phyloP scores from a whole-genome alignment of 768 basidiomycete species.

The Tephrocybe sp. region DNA sequence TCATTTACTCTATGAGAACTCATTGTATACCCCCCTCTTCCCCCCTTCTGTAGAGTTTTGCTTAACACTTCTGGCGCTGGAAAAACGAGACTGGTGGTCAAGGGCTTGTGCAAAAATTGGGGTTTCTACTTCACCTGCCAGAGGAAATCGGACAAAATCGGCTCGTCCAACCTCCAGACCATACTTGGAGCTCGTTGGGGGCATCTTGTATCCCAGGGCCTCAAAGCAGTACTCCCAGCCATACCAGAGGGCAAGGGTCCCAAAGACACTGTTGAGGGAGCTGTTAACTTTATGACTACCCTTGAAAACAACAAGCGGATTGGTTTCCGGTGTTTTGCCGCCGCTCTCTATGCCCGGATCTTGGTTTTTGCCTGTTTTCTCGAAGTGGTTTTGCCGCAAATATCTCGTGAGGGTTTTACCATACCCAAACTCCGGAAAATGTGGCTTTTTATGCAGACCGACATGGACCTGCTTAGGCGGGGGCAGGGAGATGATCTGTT shows the following conservation, averaged over 20 bases:
- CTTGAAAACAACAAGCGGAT: not conserved
- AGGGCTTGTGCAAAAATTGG: not conserved
- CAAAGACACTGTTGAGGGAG: not conserved
- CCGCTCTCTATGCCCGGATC: not conserved
- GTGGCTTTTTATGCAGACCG: slow-evolving; percentile 3
- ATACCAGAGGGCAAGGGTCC: not conserved
- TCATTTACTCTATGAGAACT: no score
- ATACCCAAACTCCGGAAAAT: not conserved
- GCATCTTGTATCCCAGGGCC: no score
- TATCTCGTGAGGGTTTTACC: not conserved
- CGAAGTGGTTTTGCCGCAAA: not conserved
- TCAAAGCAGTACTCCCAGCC: no score
- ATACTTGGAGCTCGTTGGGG: not conserved
- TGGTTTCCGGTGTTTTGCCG: not conserved
- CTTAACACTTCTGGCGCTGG: not conserved
- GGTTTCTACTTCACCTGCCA: not conserved
- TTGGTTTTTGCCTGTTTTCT: not conserved
- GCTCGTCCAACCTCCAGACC: not conserved
- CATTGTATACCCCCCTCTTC: no score
- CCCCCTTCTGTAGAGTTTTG: not conserved
- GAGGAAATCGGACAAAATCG: not conserved
- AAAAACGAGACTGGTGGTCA: not conserved
- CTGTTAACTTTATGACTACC: not conserved
- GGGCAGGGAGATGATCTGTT: not conserved
- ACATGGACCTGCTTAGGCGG: not conserved